These are phyloP conservation scores for Tricholoma bakamatsutake DNA, from an alignment of 768 basidiomycete genomes.

Conservation along the genomic window DNA sequence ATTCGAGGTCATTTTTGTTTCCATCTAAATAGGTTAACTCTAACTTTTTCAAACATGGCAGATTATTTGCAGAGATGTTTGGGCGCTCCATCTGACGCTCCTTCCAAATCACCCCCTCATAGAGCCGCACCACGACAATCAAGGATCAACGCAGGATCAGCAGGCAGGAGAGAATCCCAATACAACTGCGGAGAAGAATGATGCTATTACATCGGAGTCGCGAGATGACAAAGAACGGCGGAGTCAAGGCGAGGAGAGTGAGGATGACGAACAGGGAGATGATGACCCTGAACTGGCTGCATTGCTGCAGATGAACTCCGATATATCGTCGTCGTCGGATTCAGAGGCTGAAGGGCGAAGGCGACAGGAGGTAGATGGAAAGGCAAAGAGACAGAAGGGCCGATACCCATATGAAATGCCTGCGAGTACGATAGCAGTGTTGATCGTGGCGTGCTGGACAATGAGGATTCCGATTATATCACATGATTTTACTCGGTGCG, in stretches of 20 bases:
- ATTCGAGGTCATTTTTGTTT: slow-evolving; percentile 54
- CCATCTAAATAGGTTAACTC: slow-evolving; percentile 1
- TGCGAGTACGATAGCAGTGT: slow-evolving; percentile 52
- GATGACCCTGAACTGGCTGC: slow-evolving; percentile 34
- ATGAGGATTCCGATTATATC: slow-evolving; percentile 72
- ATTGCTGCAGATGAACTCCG: slow-evolving; percentile 39
- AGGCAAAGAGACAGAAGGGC: slow-evolving; percentile 13
- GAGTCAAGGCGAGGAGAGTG: slow-evolving; percentile 12
- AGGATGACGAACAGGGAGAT: slow-evolving; percentile 5
- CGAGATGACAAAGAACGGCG: slow-evolving; percentile 11
- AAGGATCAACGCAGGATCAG: slow-evolving; percentile 19
- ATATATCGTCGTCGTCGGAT: slow-evolving; percentile 25
- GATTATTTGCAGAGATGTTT: slow-evolving; percentile 75
- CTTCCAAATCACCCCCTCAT: slow-evolving; percentile 53
- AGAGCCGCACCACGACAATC: slow-evolving; percentile 50
- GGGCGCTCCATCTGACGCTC: slow-evolving; percentile 67
- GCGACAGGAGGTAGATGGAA: slow-evolving; percentile 8
- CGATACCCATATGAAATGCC: slow-evolving; percentile 31
- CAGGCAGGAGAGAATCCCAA: slow-evolving; percentile 4
- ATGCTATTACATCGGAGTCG: slow-evolving; percentile 1
- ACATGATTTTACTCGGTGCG: slow-evolving; percentile 69
- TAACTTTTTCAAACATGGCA: slow-evolving; percentile 22
- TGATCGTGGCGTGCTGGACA: slow-evolving; percentile 75
- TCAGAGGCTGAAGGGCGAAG: slow-evolving; percentile 23
- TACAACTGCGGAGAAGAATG: background rate